phyloP scores from a whole-genome alignment of 108 stramenopile genomes.

The Pseudonitzschia multistriata region DNA sequence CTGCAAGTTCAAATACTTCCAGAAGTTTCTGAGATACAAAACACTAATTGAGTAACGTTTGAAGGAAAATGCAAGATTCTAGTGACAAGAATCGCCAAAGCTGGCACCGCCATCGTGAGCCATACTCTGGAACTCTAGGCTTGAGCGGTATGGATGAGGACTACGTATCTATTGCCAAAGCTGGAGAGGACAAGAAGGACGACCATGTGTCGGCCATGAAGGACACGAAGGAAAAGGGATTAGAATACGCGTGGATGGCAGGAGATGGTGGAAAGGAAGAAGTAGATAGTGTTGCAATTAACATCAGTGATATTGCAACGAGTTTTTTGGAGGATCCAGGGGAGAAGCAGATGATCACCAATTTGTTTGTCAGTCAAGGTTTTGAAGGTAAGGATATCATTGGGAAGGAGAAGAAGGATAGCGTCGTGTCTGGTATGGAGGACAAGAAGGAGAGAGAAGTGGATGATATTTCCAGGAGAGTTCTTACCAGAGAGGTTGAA shows the following conservation, averaged over 20 bases:
- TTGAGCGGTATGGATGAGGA: not conserved
- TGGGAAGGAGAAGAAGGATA: too few relatives aligned
- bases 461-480: too few relatives aligned
- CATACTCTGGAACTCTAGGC: not conserved
- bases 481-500: too few relatives aligned
- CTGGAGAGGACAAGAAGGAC: not conserved
- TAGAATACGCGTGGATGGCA: not conserved
- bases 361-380: too few relatives aligned
- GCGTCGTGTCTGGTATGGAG: too few relatives aligned
- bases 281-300: not conserved
- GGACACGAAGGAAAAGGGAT: not conserved
- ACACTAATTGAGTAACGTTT: not conserved
- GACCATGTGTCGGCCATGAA: not conserved
- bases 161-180: not conserved
- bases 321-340: not conserved
- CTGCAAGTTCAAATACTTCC: not conserved
- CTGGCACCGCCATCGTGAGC: not conserved
- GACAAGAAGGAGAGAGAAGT: too few relatives aligned
- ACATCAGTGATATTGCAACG: not conserved
- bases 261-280: not conserved
- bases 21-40: not conserved
- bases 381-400: too few relatives aligned
- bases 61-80: conserved; percentile 1
- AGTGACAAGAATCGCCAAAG: not conserved
- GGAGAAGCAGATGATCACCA: not conserved